Base-by-base conservation (phyloP, 164 flowering plant species). In the Buxus sempervirens region DNA sequence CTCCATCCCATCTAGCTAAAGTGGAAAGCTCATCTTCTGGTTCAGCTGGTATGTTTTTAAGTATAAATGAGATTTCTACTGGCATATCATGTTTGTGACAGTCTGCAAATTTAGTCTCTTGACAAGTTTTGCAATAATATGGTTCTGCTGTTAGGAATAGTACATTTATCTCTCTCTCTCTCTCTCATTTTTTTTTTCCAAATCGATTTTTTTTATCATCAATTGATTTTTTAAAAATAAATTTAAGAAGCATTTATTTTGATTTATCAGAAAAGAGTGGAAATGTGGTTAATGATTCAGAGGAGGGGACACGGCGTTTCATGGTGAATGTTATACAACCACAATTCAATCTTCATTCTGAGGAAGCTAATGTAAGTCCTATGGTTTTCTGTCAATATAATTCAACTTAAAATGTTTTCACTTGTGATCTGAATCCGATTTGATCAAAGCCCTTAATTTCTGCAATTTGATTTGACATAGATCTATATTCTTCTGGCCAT, bases 321-420 rank as follows among this genome's bases (percentile, higher is more conserved):
- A 93, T 93, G 99, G 98, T 96, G 70, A 93, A 96, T 86, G 98
- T 96, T 67, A 84, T 90, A 65, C 93, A 91, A 78, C 99, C 99
- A 60, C 98, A 96, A 65, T 96, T 96, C 79, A 96, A 96, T 85
- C 98, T 96, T 71, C 99, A 96, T 69, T 96, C 99, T 6, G 99
- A 93, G 80, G 99, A 96, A 24, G 93, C 98, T 71, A 96, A 96
- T 84, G 99, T 96, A 85, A 88, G 96, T 79, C 32, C 14, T 64
- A 21, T 62, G 9, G 23, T 22, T 26, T 24, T 20, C 62, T 53
- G 53, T 21, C 14, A 58, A 49, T 88, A 82, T 58, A 59, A 69
- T 38, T 69, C 76, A 55, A 25, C 20, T 58, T 58, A 0, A 32
- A 2, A 32, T 6, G 2, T 58, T 58, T 27, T n/a, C 27, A 23